These are phyloP conservation scores for Nannochloris sp. DNA, from an alignment of 139 green algal genomes.

Conservation along the genomic window DNA sequence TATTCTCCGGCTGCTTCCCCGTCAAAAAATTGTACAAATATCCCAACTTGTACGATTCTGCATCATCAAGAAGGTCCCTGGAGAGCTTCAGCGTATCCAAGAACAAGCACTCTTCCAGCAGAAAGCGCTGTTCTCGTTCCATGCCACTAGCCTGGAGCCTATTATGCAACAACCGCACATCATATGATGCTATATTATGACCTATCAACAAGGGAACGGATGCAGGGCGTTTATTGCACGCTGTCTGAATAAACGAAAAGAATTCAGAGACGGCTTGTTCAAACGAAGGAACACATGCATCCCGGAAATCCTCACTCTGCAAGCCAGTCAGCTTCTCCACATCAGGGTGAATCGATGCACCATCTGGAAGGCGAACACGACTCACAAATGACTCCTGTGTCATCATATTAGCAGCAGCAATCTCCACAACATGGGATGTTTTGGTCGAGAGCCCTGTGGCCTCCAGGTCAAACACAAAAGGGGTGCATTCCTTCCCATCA, in stretches of 20 bases:
- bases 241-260: slow-evolving; percentile 22
- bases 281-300: slow-evolving; percentile 11
- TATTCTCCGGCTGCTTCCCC: neutral
- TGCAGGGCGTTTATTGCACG: slow-evolving; percentile 1
- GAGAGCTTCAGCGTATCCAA: slow-evolving; percentile 38
- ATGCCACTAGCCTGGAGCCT: slow-evolving; percentile 11
- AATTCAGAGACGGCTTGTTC: slow-evolving; percentile 17
- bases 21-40: slow-evolving; percentile 7
- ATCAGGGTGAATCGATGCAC: neutral
- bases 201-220: slow-evolving; percentile 18
- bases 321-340: slow-evolving; percentile 21
- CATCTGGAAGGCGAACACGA: slow-evolving; percentile 17
- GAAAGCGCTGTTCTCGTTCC: slow-evolving; percentile 12
- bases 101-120: slow-evolving; percentile 17
- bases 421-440: slow-evolving; percentile 32
- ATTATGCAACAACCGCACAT: slow-evolving; percentile 25
- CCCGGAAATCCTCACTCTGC: slow-evolving; percentile 12
- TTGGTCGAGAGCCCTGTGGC: slow-evolving; percentile 20
- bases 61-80: neutral
- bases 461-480: slow-evolving; percentile 52
- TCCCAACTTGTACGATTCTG: neutral
- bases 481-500: neutral
- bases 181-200: slow-evolving; percentile 30
- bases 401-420: slow-evolving; percentile 19
- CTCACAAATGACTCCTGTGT: slow-evolving; percentile 1